Base-by-base conservation (phyloP, 116 monocot species). In the Dioscorea cayenensis region DNA sequence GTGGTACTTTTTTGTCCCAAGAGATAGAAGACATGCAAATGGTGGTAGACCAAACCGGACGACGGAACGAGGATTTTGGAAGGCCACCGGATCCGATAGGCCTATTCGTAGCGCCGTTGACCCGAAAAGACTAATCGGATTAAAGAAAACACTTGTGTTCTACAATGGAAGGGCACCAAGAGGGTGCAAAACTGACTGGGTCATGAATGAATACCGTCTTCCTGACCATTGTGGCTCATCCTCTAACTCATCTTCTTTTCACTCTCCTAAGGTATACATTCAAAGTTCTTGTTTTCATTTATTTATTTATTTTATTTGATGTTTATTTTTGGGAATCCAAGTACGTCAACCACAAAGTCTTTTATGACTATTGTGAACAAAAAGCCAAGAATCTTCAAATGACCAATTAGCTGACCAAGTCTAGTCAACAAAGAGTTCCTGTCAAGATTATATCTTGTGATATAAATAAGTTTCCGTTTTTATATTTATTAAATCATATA, bases 201-300 rank as follows among this genome's bases (percentile, higher is more conserved):
- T 74, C 35, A 74, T 74, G 74, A 74, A 74, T 28, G 74, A 74
- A 27, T 74, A 74, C 66, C 74, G 74, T 19, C 74, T 74, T n/a
- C 74, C 74, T 29, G 74, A 70, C 5, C n/a, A 5, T 18, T 55
- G 14, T 1, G 25, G 25, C 19, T n/a, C 55, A n/a, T 16, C 55
- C 5, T 55, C 55, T 16, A 18, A 16, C 2, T 55, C 55, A 5
- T 16, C 55, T 16, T 16, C 55, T 16, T 55, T n/a, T 14, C 55
- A 43, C 43, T 43, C 55, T 55, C 55, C 55, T 0, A 55, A 55
- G 55, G 55, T 55, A 55, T 43, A 10, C 43, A 43, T 43, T 10
- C 43, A 43, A 10, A 43, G 7, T 32, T 32, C 32, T 32, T 32
- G 32, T 32, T 32, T 29, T 32, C 4, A 4, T 32, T 32, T 32